These are phyloP conservation scores for Pelargonium australe DNA, from an alignment of 441 rosid species.

Conservation along the genomic window DNA sequence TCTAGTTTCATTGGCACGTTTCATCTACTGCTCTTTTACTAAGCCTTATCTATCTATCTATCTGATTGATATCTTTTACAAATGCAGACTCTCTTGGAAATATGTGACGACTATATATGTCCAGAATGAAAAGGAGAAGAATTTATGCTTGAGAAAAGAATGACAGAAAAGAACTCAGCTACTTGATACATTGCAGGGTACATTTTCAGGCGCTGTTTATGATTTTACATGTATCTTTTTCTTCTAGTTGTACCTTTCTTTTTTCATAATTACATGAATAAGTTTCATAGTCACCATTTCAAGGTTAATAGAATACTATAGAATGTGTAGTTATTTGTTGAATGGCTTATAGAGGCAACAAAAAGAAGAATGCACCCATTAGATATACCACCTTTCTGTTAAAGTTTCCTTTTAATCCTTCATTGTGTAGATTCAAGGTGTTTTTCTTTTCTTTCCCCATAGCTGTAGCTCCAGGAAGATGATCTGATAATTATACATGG, in stretches of 20 bases:
- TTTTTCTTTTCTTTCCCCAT: not conserved
- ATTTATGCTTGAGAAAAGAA: conserved; percentile 68
- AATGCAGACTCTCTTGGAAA: not conserved
- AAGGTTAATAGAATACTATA: not conserved
- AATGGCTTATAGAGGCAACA: too few relatives aligned
- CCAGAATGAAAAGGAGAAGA: conserved; percentile 89
- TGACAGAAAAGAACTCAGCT: conserved; percentile 70
- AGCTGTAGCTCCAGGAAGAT: not conserved
- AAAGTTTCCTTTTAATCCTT: too few relatives aligned
- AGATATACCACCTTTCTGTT: too few relatives aligned
- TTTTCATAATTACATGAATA: not conserved
- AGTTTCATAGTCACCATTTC: not conserved
- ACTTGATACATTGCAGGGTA: conserved; percentile 58
- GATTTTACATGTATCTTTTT: not conserved
- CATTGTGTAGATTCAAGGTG: not conserved
- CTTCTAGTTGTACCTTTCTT: not conserved
- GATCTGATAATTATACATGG: not conserved
- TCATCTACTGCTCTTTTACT: not conserved
- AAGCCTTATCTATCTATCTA: not conserved
- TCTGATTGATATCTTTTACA: not conserved
- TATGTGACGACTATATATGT: conserved; percentile 32
- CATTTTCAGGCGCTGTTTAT: not conserved
- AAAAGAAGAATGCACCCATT: too few relatives aligned
- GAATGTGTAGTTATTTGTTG: not conserved
- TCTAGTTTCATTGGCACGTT: not conserved